These are phyloP conservation scores for Gleditsia sinensis DNA, from an alignment of 306 rosid species.

Conservation along the genomic window DNA sequence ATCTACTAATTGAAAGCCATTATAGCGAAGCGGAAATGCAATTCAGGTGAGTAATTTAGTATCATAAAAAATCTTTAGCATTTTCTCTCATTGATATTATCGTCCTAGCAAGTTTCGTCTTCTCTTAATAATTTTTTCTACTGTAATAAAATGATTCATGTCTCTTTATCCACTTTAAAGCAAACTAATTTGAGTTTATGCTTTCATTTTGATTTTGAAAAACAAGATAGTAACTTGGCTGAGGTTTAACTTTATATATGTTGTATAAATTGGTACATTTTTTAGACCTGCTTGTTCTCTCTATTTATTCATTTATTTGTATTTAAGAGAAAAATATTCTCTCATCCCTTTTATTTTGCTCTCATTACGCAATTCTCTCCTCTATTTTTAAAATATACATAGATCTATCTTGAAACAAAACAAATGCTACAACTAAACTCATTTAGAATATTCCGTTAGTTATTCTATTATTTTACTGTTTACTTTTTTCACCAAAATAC, in stretches of 20 bases:
- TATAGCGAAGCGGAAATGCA: neutral
- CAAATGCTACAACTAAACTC: no score
- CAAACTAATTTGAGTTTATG: neutral
- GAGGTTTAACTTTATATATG: neutral
- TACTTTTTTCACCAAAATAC: no score
- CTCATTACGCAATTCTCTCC: no score
- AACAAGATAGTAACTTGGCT: neutral
- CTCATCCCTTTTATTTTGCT: no score
- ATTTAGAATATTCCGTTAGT: no score
- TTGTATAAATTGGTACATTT: neutral
- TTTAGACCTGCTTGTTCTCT: neutral
- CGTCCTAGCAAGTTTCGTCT: neutral
- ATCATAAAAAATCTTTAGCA: neutral
- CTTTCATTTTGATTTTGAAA: conserved; percentile 12
- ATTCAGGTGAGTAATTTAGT: neutral
- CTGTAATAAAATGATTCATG: neutral
- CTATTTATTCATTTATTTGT: no score
- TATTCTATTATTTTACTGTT: no score
- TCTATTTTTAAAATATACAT: no score
- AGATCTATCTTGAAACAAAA: no score
- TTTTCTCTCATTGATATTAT: neutral
- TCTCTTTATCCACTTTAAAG: neutral
- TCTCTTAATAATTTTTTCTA: neutral
- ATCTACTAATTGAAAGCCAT: neutral
- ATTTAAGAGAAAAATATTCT: no score